Evolutionary conservation across 768 basidiomycete species (phyloP), one percentile per base, ranked within the genome.

Genomic region (Phylloporus sp.): DNA sequence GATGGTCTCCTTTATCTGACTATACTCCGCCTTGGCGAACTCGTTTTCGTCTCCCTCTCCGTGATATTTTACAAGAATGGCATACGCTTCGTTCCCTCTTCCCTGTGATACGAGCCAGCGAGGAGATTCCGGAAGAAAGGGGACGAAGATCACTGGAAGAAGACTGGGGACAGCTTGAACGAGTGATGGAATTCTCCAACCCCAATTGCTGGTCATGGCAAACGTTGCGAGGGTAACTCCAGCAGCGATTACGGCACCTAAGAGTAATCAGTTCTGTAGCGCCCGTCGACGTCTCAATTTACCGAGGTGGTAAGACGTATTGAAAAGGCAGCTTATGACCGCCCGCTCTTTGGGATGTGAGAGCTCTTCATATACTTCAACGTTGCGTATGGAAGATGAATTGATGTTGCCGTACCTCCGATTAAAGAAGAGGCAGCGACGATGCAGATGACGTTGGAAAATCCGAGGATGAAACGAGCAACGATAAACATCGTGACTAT

Each of bases 211-310:
- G 0, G 53, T 39, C 70, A 84, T 80, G 9, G 66, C 56, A 71
- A 83, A 86, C 0, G 84, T 85, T 5, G 80, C 79, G 23, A 84
- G 73, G 0, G 82, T 85, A 18, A 50, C 42, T 3, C 74, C 76
- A 23, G 80, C 79, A 2, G 80, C 77, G 13, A 42, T 17, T 10
- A 54, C 9, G 7, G 50, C 13, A 5, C 58, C 54, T 59, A 11
- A 9, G 11, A 33, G 3, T 3, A 10, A 21, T 55, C 13, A 49
- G 32, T 21, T 10, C 6, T 4, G 28, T 14, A 15, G 7, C 11
- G 27, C 22, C 24, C 3, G n/a, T 9, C 27, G 28, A 11, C 1
- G 34, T 26, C 5, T 28, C 17, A 3, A 29, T 18, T 36, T 35
- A 55, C 55, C 55, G 1, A 56, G 8, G 13, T 7, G n/a, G 20